Evolutionary conservation across 176 grass and related monocot genomes (phyloP).

Genomic region (Phoenix dactylifera): DNA sequence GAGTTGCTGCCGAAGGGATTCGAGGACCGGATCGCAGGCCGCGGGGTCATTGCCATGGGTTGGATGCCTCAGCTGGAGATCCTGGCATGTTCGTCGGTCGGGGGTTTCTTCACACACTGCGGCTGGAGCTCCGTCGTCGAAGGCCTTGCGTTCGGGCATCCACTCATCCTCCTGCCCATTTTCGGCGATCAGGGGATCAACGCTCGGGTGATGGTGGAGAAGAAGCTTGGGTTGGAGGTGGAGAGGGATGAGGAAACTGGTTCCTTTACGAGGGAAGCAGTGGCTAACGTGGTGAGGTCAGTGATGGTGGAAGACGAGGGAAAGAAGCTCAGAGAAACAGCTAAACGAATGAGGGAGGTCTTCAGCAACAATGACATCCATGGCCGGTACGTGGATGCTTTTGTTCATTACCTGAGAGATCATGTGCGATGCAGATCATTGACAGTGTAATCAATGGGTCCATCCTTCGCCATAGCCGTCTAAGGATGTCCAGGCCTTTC

Average conservation of each 20-base stretch:
- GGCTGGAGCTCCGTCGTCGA: slow-evolving; percentile 52
- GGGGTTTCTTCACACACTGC: slow-evolving; percentile 51
- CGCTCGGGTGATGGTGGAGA: slow-evolving; percentile 29
- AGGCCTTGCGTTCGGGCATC: slow-evolving; percentile 34
- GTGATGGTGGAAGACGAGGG: slow-evolving; percentile 38
- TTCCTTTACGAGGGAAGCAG: slow-evolving; percentile 9
- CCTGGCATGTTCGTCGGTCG: slow-evolving; percentile 32
- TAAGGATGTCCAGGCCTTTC: no score
- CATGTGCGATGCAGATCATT: no score
- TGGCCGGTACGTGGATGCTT: slow-evolving; percentile 19
- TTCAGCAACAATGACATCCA: slow-evolving; percentile 7
- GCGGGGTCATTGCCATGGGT: slow-evolving; percentile 2
- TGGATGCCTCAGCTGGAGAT: slow-evolving; percentile 48
- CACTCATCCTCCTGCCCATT: slow-evolving; percentile 43
- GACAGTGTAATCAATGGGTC: no score
- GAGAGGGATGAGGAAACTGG: slow-evolving; percentile 6
- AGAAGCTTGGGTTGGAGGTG: slow-evolving; percentile 21
- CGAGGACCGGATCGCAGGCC: slow-evolving; percentile 7
- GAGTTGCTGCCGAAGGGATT: slow-evolving; percentile 29
- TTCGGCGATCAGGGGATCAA: slow-evolving; percentile 61
- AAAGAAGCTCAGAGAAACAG: slow-evolving; percentile 9
- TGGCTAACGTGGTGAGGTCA: slow-evolving; percentile 13
- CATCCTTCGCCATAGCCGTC: no score
- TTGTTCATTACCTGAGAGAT: slow-evolving; percentile 2
- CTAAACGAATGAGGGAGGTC: slow-evolving; percentile 5